These are phyloP conservation scores for Streptanthus diversifolius DNA, from an alignment of 345 rosid species.

Conservation along the genomic window DNA sequence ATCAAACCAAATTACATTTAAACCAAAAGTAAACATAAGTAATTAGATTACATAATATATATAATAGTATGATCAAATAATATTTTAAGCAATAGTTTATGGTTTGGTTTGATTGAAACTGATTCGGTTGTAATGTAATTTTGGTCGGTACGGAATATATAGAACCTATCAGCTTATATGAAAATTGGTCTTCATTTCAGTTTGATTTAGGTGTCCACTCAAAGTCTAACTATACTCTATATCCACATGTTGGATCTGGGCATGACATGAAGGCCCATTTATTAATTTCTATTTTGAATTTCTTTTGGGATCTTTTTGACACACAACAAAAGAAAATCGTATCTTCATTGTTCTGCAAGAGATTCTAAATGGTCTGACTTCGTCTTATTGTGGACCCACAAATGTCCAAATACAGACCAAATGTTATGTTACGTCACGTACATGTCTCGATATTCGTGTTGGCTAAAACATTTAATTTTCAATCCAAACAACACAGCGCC, in stretches of 20 bases:
- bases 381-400: slow-evolving; percentile 29
- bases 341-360: slow-evolving; percentile 34
- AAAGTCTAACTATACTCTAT: not conserved
- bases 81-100: not conserved
- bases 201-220: not conserved
- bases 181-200: not conserved
- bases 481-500: slow-evolving; percentile 12
- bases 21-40: not conserved
- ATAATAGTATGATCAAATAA: not conserved
- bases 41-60: not conserved
- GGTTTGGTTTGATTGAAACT: not conserved
- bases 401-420: slow-evolving; percentile 27
- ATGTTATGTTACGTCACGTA: slow-evolving; percentile 34
- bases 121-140: not conserved
- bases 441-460: slow-evolving; percentile 38
- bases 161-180: not conserved
- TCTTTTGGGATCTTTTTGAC: slow-evolving; percentile 14
- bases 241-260: slow-evolving; percentile 2
- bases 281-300: not conserved
- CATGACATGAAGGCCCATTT: slow-evolving; percentile 18
- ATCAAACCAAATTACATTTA: not conserved
- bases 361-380: slow-evolving; percentile 32
- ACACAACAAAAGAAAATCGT: not conserved
- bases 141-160: not conserved
- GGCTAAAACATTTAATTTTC: slow-evolving; percentile 12